Base-by-base conservation (phyloP, 169 alveolate species). In the Miamiensis avidus region DNA sequence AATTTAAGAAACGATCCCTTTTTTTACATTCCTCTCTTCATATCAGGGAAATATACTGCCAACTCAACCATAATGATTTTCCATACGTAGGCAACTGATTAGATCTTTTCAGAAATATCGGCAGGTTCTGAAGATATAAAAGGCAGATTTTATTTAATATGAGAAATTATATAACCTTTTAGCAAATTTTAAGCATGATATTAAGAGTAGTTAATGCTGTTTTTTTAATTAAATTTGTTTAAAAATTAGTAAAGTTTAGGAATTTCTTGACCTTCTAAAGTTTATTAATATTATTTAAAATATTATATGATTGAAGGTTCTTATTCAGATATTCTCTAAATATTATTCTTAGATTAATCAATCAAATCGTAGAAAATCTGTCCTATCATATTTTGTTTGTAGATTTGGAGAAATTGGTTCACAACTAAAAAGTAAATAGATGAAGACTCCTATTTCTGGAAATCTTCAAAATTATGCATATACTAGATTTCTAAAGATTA, bases 31-130 rank as follows among this genome's bases (percentile, higher is more conserved):
- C 89, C 86, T 49, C 89, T 78, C 74, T 85, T 85, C 1, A 82
- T 64, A 79, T 85, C 89, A 26, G 89, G 86, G 82, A 85, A 85
- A 29, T 78, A 49, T 0, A 85, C 25, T 11, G 74, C 75, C 25
- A 85, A 49, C 29, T 82, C 89, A 15, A 78, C 65, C 27, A 85
- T 74, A 27, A 85, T 78, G 4, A 4, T 49, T 49, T 49, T 49
- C 20, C 4, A 49, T 11, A 49, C 69, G 4, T 11, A 49, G 20
- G 69, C 69, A 49, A 49, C 20, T 49, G 69, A 49, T 49, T 49
- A 4, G 4, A 49, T 49, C 20, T 49, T 11, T 49, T 49, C 69
- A 4, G 69, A 49, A 49, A 49, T 49, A 49, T 49, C 69, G 20
- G 69, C 20, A 11, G 20, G 26, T 11, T 49, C 69, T 49, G 4